Evolutionary conservation across 129 eudicot genomes (phyloP).

Genomic region (Pittosporum tobira): DNA sequence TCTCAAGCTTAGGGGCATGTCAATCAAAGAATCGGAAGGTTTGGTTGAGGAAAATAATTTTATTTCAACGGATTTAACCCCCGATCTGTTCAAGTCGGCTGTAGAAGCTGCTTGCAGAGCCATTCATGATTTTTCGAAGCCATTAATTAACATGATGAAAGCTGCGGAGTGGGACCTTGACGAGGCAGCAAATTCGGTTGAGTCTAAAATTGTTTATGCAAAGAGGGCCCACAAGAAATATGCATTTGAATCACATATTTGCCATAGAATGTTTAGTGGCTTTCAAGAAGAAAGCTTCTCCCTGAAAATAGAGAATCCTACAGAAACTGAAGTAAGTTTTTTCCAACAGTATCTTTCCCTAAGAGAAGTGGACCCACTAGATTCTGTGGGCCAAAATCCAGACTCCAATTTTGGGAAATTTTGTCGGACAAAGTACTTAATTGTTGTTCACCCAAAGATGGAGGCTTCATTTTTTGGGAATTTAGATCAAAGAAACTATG

Average conservation of each 20-base stretch:
- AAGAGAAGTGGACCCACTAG: slow-evolving; percentile 74
- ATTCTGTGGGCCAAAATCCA: slow-evolving; percentile 70
- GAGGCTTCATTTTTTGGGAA: slow-evolving; percentile 94
- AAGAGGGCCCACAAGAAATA: slow-evolving; percentile 93
- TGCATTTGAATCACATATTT: slow-evolving; percentile 82
- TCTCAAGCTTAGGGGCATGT: slow-evolving; percentile 73
- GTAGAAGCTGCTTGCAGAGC: slow-evolving; percentile 70
- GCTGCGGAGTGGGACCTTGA: slow-evolving; percentile 99
- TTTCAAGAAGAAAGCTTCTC: slow-evolving; percentile 64
- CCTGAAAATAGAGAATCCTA: slow-evolving; percentile 31
- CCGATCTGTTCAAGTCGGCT: slow-evolving; percentile 68
- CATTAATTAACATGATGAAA: slow-evolving; percentile 95
- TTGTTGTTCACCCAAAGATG: slow-evolving; percentile 77
- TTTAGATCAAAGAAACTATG: slow-evolving; percentile 69
- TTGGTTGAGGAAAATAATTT: slow-evolving; percentile 35
- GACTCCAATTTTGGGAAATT: slow-evolving; percentile 73
- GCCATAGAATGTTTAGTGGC: slow-evolving; percentile 79
- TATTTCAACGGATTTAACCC: slow-evolving; percentile 43
- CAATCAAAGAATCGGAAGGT: slow-evolving; percentile 54
- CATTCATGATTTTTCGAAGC: slow-evolving; percentile 88
- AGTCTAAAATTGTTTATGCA: slow-evolving; percentile 51
- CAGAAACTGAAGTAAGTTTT: slow-evolving; percentile 39
- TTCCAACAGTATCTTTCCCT: slow-evolving; percentile 68
- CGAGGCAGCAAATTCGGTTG: slow-evolving; percentile 79
- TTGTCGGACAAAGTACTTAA: slow-evolving; percentile 69